Base-by-base conservation (phyloP, 75 land plant species). In the Sequoiadendron giganteum region DNA sequence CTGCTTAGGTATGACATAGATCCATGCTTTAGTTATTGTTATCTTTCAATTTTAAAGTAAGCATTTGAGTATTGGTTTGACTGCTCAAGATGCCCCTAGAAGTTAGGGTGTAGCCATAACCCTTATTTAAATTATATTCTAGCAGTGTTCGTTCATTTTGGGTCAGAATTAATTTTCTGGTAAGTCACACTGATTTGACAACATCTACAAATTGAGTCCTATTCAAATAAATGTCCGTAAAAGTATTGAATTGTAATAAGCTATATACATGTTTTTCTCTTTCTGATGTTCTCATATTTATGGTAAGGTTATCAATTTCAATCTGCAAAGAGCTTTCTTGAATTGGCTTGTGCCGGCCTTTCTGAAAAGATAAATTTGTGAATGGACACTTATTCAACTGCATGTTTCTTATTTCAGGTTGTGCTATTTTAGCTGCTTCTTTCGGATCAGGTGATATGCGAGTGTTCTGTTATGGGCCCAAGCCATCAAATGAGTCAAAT, bases 381-480 rank as follows among this genome's bases (percentile, higher is more conserved):
- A 42, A 81, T 45, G 30, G 14, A 0, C 13, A 32, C 48, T 45
- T 45, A 81, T 45, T 43, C n/a, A 10, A 19, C 45, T 81, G n/a
- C 49, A 10, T 28, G 0, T 1, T 19, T 3, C 84, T 45, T 45
- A 21, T 81, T 81, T 42, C 73, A 85, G 96, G 95, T 56, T 89
- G 58, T 85, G 89, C 86, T 25, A 94, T 95, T 78, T 39, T 94
- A 54, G 40, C 91, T 45, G 95, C 93, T 38, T 92, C 94, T 3
- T 91, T 91, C 52, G 88, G 91, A 91, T 84, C 86, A 45, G 36
- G 87, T 87, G 89, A 93, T 36, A 91, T 90, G 43, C 84, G 80
- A 38, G 32, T 90, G 0, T 95, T 94, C 45, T 95, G 95, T 79
- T 95, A 93, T 90, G 96, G 96, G 18, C 91, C 95, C 86, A 88